These are phyloP conservation scores for Coemansia sp. DNA, from an alignment of 192 early-diverging fungal genomes.

Conservation along the genomic window DNA sequence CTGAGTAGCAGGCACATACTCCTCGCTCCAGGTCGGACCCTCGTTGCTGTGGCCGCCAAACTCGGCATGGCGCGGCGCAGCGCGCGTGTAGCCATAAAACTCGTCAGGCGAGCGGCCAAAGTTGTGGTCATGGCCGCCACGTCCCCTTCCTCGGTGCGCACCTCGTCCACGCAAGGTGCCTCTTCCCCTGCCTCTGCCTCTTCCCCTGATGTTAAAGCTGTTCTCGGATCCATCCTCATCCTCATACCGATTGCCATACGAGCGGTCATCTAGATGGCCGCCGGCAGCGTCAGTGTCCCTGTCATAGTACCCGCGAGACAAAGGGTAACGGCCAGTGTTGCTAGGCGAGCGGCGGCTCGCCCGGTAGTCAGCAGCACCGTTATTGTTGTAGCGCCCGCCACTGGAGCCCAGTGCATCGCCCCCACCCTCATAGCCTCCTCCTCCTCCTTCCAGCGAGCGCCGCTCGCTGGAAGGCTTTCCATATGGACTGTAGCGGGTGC, in stretches of 20 bases:
- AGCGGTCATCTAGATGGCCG: neutral
- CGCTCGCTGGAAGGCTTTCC: neutral
- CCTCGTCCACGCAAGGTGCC: neutral
- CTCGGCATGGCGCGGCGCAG: neutral
- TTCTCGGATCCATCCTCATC: neutral
- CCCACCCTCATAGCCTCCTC: neutral
- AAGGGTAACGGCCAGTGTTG: neutral
- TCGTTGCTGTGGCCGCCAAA: neutral
- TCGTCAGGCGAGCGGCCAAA: neutral
- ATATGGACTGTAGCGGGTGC: conserved; percentile 8
- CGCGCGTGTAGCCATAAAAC: neutral
- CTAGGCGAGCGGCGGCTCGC: neutral
- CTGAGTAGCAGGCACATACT: neutral
- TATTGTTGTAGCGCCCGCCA: neutral
- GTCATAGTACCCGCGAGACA: conserved; percentile 4
- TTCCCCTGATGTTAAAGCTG: conserved; percentile 7
- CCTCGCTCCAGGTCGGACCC: neutral
- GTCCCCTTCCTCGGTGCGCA: conserved; percentile 4
- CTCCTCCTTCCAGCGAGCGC: neutral
- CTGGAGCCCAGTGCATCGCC: too few species aligned
- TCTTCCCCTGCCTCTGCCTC: conserved; percentile 13
- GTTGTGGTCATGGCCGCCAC: neutral
- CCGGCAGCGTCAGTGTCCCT: neutral
- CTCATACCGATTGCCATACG: neutral
- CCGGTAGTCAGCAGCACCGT: neutral